These are phyloP conservation scores for Fusarium sp. DNA, from an alignment of 2,329 filamentous ascomycete species.

Conservation along the genomic window DNA sequence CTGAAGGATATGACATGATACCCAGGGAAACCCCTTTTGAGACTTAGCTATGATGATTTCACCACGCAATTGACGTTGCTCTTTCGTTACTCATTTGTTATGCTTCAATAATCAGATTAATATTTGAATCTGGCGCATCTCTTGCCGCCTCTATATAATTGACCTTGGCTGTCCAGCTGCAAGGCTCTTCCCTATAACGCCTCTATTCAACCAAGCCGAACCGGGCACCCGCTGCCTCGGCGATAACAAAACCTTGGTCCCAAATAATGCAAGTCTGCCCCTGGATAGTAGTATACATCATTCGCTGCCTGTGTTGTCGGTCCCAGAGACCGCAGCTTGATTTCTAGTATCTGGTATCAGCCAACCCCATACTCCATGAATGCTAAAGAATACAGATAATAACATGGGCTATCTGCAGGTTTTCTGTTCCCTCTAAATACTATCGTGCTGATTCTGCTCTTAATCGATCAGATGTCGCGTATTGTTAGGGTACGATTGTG, in stretches of 20 bases:
- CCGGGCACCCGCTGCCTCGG: constrained; percentile 14
- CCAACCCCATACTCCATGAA: constrained; percentile 30
- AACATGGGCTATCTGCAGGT: constrained; percentile 3
- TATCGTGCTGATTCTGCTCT: neutral
- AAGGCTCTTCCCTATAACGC: constrained; percentile 14
- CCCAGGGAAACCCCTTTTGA: constrained; percentile 38
- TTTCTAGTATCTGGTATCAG: constrained; percentile 15
- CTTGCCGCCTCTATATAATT: constrained; percentile 12
- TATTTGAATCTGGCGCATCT: constrained; percentile 11
- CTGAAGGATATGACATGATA: constrained; percentile 44
- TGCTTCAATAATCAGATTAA: constrained; percentile 3
- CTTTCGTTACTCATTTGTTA: neutral
- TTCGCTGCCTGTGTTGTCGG: constrained; percentile 7
- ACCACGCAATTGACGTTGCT: neutral
- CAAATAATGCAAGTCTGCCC: constrained; percentile 5
- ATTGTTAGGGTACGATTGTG: constrained; percentile 52
- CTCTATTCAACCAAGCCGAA: constrained; percentile 28
- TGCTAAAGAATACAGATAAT: constrained; percentile 24
- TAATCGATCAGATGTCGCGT: constrained; percentile 53
- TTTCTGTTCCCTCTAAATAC: neutral
- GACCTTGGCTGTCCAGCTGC: constrained; percentile 12
- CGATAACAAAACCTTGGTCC: constrained; percentile 7
- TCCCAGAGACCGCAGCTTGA: constrained; percentile 10
- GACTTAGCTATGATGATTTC: constrained; percentile 3
- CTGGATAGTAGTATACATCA: constrained; percentile 17